phyloP scores from a whole-genome alignment of 1,284 basidiomycete genomes.

The Ustilago bromivora region DNA sequence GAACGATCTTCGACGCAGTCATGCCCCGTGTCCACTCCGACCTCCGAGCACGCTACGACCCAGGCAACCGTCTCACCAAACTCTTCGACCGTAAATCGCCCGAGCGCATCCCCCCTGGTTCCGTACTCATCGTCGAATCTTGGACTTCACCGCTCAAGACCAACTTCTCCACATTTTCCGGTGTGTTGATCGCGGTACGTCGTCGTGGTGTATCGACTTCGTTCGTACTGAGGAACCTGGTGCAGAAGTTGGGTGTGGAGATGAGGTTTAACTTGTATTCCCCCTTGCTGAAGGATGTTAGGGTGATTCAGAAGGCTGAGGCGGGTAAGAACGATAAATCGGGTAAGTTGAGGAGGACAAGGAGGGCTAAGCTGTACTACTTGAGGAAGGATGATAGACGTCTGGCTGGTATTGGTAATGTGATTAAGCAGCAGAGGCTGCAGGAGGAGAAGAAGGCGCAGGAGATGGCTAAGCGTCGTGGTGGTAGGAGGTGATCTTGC shows the following conservation, averaged over 20 bases:
- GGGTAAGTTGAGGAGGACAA: constrained; percentile 55
- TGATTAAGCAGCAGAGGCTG: constrained; percentile 60
- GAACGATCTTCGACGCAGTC: constrained; percentile 50
- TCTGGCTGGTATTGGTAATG: constrained; percentile 55
- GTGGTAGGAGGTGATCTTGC: constrained; percentile 30
- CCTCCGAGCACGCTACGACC: constrained; percentile 60
- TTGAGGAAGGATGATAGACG: constrained; percentile 64
- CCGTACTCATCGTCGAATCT: constrained; percentile 66
- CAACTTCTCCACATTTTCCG: constrained; percentile 63
- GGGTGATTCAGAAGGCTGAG: constrained; percentile 61
- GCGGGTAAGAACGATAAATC: constrained; percentile 59
- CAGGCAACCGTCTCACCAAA: constrained; percentile 55
- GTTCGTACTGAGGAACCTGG: constrained; percentile 67
- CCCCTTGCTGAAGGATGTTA: constrained; percentile 66
- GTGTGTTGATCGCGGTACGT: constrained; percentile 65
- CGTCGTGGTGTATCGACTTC: constrained; percentile 63
- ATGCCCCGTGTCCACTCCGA: constrained; percentile 61
- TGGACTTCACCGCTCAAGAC: constrained; percentile 60
- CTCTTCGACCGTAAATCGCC: constrained; percentile 63
- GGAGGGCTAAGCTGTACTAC: constrained; percentile 68
- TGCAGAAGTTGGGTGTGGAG: constrained; percentile 69
- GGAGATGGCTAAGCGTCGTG: constrained; percentile 42
- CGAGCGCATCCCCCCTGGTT: constrained; percentile 62
- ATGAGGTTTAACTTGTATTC: constrained; percentile 66
- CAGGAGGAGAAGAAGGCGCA: constrained; percentile 51